These are phyloP conservation scores for Acacia concinna DNA, from an alignment of 331 rosid species.

Conservation along the genomic window DNA sequence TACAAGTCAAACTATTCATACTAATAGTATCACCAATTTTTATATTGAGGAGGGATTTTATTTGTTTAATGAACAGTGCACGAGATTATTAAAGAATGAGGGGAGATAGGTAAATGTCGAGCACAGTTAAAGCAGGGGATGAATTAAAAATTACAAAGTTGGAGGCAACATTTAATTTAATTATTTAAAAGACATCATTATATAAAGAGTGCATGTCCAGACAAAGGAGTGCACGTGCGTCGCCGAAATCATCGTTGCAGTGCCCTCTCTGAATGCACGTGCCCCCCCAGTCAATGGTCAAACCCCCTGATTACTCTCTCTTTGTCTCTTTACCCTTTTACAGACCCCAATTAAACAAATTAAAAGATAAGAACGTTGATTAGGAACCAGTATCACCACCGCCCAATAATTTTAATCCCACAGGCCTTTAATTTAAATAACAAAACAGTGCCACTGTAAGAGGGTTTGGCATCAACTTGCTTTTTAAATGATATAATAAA, in stretches of 20 bases:
- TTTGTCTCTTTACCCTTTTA: constrained; percentile 26
- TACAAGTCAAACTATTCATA: too few species aligned
- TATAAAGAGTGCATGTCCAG: constrained; percentile 61
- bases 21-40: background rate
- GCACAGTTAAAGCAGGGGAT: constrained; percentile 5
- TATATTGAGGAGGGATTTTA: constrained; percentile 8
- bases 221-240: constrained; percentile 81
- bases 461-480: constrained; percentile 21
- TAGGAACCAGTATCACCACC: constrained; percentile 44
- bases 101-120: background rate
- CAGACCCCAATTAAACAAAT: background rate
- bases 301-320: constrained; percentile 45
- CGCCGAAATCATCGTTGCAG: constrained; percentile 78
- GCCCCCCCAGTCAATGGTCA: constrained; percentile 91
- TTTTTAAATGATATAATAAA: background rate
- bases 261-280: constrained; percentile 79
- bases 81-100: constrained; percentile 31
- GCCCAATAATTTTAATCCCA: constrained; percentile 30
- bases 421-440: background rate
- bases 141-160: constrained; percentile 16
- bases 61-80: constrained; percentile 18
- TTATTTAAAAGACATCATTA: constrained; percentile 68
- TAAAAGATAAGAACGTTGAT: constrained; percentile 53
- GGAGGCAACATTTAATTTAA: constrained; percentile 39
- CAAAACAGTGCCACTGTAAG: background rate